These are phyloP conservation scores for Neurospora pannonica DNA, from an alignment of 495 filamentous ascomycete genomes.

Conservation along the genomic window DNA sequence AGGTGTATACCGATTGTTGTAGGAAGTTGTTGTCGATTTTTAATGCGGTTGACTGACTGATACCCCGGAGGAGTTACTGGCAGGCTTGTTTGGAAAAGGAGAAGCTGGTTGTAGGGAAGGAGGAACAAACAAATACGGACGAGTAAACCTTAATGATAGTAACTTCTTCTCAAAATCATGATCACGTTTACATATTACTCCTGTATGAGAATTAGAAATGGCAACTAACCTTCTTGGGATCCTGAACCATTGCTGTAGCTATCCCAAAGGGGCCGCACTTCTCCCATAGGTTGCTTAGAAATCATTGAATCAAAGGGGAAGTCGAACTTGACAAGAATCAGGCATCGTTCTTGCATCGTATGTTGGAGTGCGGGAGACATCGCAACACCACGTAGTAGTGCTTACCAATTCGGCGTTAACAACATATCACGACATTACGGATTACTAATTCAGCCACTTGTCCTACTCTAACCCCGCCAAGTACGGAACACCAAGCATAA, in stretches of 20 bases:
- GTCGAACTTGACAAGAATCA: neutral
- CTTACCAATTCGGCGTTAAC: neutral
- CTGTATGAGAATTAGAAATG: too few relatives aligned
- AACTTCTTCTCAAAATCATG: neutral
- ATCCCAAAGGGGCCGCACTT: neutral
- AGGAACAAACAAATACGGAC: neutral
- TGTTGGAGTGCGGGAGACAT: neutral
- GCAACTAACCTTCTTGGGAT: too few relatives aligned
- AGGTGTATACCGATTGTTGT: slow-evolving; percentile 32
- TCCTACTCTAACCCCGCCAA: neutral
- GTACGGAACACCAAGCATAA: neutral
- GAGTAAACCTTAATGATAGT: neutral
- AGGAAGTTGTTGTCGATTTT: slow-evolving; percentile 22
- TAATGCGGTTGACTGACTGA: slow-evolving; percentile 1
- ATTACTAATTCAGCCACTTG: neutral
- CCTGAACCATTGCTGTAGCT: neutral
- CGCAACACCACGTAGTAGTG: neutral
- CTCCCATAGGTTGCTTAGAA: neutral
- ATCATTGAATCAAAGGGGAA: neutral
- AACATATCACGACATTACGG: neutral
- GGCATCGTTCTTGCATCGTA: neutral
- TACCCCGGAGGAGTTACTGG: neutral
- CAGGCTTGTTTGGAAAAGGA: neutral
- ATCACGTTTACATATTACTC: neutral
- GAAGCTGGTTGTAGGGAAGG: neutral